Evolutionary conservation across 2,329 filamentous ascomycete genomes (phyloP), one percentile per base, ranked within the genome.

Genomic region (Fusarium equiseti): DNA sequence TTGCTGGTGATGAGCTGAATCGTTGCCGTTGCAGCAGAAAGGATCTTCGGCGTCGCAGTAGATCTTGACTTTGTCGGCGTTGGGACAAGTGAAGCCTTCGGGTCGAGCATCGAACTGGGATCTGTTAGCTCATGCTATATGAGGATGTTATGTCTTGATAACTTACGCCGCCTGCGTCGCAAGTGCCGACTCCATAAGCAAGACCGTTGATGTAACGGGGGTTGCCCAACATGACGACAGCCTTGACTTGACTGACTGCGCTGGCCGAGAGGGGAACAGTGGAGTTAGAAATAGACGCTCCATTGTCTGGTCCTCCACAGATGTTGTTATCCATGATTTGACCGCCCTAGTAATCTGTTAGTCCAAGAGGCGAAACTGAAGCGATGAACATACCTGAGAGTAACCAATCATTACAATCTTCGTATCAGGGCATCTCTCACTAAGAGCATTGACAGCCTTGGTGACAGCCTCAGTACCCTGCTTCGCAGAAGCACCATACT

Each of bases 1-100:
- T 52, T 88, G 84, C 76, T 90, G 86, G 77, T 91, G 89, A 9
- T 85, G 83, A 72, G 86, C 85, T 27, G 84, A 82, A 64, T 91
- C 83, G 72, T 84, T 89, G 51, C 89, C 90, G 44, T 86, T 89
- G 79, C 88, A 91, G 83, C 90, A 91, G 80, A 89, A 91, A 0
- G 89, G 89, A 68, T 91, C 89, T 6, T 85, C 75, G 7, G 85
- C 80, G 72, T 92, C 89, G 77, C 90, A 91, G 82, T 91, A 91
- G 7, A 87, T 88, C 79, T 90, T 81, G 71, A 91, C 87, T 73
- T 87, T 88, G 75, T 70, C 75, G 10, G 79, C 75, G 66, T 78
- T 83, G 12, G 87, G 84, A 80, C 89, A 91, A 46, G 79, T 79
- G 78, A 89, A 91, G 27, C 88, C 87, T 7, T 81, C 73, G 0